Conservation (phyloP, 225 moss, liverwort and hornwort species). For the Sphagnum tenellum region DNA sequence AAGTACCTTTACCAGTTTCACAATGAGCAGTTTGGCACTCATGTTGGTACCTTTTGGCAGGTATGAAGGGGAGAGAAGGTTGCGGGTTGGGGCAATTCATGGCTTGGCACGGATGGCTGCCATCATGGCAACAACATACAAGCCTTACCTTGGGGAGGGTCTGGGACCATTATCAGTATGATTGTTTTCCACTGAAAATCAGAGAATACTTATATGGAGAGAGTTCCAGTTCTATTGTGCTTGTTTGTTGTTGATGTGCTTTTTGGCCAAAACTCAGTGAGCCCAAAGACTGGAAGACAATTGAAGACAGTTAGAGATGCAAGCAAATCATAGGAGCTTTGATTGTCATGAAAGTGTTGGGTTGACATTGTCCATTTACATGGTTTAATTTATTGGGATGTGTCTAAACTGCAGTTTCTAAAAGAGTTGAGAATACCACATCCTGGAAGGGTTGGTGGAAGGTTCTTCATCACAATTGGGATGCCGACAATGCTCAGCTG, state of each 20-base stretch:
- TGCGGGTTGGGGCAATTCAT: slow-evolving; percentile 91
- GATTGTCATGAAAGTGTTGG: neutral
- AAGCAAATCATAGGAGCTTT: too few species aligned
- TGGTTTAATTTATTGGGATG: neutral
- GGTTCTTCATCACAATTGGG: slow-evolving; percentile 83
- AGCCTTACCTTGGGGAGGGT: slow-evolving; percentile 94
- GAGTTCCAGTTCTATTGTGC: too few species aligned
- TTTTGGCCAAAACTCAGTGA: too few species aligned
- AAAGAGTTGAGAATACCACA: slow-evolving; percentile 76
- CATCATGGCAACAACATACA: slow-evolving; percentile 95
- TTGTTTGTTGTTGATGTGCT: too few species aligned
- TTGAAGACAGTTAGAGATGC: too few species aligned
- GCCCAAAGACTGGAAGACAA: too few species aligned
- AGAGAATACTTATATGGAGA: too few species aligned
- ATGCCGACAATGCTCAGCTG: slow-evolving; percentile 93
- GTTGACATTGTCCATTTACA: neutral
- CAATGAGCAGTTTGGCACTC: too few species aligned
- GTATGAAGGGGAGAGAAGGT: slow-evolving; percentile 68
- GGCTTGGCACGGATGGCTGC: slow-evolving; percentile 97
- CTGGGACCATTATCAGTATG: slow-evolving; percentile 71
- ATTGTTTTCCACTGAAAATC: too few species aligned
- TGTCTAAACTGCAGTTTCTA: slow-evolving; percentile 30
- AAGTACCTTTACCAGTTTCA: too few species aligned
- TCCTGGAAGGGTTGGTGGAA: slow-evolving; percentile 87
- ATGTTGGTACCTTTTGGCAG: slow-evolving; percentile 7